Percentiles rank a stretch among this genome's conserved stretches.
Conservation (phyloP, 2,329 filamentous ascomycete species). For the Colletotrichum limetticola region DNA sequence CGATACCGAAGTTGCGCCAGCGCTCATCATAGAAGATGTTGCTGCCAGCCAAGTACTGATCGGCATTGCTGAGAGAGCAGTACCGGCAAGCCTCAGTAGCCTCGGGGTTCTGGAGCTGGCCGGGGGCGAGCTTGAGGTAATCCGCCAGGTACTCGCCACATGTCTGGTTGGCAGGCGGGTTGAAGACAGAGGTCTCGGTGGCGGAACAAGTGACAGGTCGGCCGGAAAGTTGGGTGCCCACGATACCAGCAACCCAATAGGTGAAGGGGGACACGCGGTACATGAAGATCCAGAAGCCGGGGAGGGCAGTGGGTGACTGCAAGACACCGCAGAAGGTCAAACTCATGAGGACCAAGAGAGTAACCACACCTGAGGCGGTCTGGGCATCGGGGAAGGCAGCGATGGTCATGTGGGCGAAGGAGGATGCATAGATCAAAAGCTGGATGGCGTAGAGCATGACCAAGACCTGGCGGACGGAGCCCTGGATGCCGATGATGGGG, state of each 20-base stretch:
- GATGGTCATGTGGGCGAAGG: conserved; percentile 80
- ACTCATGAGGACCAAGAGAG: conserved; percentile 67
- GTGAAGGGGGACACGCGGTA: conserved; percentile 75
- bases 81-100: conserved; percentile 71
- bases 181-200: conserved; percentile 71
- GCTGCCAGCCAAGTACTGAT: conserved; percentile 64
- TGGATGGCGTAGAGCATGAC: conserved; percentile 73
- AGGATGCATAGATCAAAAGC: conserved; percentile 77
- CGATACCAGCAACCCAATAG: conserved; percentile 75
- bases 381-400: conserved; percentile 75
- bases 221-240: conserved; percentile 71
- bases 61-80: conserved; percentile 71
- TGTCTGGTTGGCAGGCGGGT: conserved; percentile 69
- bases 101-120: conserved; percentile 70
- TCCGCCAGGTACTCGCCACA: conserved; percentile 72
- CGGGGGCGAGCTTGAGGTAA: conserved; percentile 61
- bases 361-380: conserved; percentile 73
- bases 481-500: conserved; percentile 62
- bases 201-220: conserved; percentile 62
- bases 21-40: conserved; percentile 62
- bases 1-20: conserved; percentile 77
- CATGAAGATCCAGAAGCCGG: conserved; percentile 84
- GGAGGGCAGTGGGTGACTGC: conserved; percentile 66
- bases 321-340: conserved; percentile 74
- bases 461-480: conserved; percentile 67